Evolutionary conservation across 2,329 filamentous ascomycete species (phyloP).

Genomic region (Aspergillus viridinutans): DNA sequence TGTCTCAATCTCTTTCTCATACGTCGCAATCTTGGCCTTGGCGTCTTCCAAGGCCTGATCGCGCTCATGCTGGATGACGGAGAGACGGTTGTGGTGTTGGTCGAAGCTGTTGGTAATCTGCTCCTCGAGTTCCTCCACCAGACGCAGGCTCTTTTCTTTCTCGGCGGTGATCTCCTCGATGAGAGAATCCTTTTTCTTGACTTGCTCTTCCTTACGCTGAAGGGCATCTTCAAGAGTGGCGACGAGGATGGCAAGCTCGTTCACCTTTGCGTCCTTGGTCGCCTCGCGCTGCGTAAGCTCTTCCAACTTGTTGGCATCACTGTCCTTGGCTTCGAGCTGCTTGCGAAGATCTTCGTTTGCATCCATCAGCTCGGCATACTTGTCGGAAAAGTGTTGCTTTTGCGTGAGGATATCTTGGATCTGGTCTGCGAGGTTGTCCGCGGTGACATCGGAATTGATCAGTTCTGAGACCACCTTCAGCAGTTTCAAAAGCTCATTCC

Average conservation of each 20-base stretch:
- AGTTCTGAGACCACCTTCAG: constrained; percentile 54
- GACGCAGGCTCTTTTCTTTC: constrained; percentile 85
- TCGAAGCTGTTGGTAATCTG: constrained; percentile 95
- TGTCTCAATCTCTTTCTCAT: constrained; percentile 65
- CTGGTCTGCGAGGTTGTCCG: constrained; percentile 56
- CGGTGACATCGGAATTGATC: constrained; percentile 49
- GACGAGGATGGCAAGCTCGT: constrained; percentile 50
- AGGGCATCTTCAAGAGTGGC: constrained; percentile 45
- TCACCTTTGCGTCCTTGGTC: constrained; percentile 51
- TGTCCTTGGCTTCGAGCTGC: constrained; percentile 35
- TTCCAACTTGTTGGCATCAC: constrained; percentile 31
- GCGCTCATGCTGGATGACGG: constrained; percentile 71
- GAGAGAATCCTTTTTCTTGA: constrained; percentile 44
- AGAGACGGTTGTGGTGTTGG: constrained; percentile 87
- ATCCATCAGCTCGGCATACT: constrained; percentile 40
- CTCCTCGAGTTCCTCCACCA: constrained; percentile 95
- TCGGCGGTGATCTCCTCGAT: constrained; percentile 52
- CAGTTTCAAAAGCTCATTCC: constrained; percentile 61
- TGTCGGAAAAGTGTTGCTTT: constrained; percentile 41
- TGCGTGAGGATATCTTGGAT: constrained; percentile 51
- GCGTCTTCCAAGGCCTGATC: constrained; percentile 74
- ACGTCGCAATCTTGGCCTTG: constrained; percentile 57
- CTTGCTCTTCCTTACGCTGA: constrained; percentile 40
- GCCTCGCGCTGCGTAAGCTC: constrained; percentile 37
- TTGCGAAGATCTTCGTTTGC: constrained; percentile 37